These are phyloP conservation scores for Waltergamsia citrina DNA, from an alignment of 2,329 filamentous ascomycete species.

Conservation along the genomic window DNA sequence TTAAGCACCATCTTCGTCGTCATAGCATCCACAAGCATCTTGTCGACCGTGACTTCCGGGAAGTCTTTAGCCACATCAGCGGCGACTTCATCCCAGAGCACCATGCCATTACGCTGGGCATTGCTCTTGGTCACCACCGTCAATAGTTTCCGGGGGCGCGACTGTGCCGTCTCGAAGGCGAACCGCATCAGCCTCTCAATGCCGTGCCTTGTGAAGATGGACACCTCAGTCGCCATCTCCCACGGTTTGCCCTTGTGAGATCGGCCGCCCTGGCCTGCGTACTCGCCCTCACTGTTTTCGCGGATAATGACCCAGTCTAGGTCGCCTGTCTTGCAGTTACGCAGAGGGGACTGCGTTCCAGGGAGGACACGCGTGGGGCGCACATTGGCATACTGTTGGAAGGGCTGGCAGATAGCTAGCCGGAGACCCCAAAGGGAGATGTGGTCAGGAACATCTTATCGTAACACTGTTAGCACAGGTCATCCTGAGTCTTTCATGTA, in stretches of 20 bases:
- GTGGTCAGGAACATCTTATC: slow-evolving; percentile 50
- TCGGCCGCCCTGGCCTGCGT: slow-evolving; percentile 54
- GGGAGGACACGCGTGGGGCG: slow-evolving; percentile 52
- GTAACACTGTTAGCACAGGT: background rate
- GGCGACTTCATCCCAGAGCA: slow-evolving; percentile 58
- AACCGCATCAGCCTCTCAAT: slow-evolving; percentile 53
- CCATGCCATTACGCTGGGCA: slow-evolving; percentile 57
- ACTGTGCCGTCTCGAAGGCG: slow-evolving; percentile 50
- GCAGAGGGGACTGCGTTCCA: slow-evolving; percentile 47
- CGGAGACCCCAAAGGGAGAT: slow-evolving; percentile 57
- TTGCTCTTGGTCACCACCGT: slow-evolving; percentile 60
- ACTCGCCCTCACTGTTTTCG: slow-evolving; percentile 59
- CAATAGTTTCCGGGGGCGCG: slow-evolving; percentile 44
- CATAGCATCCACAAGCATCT: slow-evolving; percentile 61
- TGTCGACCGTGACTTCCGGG: slow-evolving; percentile 50
- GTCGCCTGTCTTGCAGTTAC: slow-evolving; percentile 39
- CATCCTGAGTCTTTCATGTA: too few species aligned
- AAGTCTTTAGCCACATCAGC: slow-evolving; percentile 44
- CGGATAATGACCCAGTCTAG: slow-evolving; percentile 59
- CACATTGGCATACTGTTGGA: slow-evolving; percentile 60
- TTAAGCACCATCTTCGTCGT: slow-evolving; percentile 54
- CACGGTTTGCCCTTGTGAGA: slow-evolving; percentile 48
- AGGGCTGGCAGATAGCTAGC: slow-evolving; percentile 52
- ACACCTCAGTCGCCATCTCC: slow-evolving; percentile 52
- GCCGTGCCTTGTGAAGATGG: slow-evolving; percentile 51